Conservation (phyloP, 768 basidiomycete species). For the Calocybe indica region DNA sequence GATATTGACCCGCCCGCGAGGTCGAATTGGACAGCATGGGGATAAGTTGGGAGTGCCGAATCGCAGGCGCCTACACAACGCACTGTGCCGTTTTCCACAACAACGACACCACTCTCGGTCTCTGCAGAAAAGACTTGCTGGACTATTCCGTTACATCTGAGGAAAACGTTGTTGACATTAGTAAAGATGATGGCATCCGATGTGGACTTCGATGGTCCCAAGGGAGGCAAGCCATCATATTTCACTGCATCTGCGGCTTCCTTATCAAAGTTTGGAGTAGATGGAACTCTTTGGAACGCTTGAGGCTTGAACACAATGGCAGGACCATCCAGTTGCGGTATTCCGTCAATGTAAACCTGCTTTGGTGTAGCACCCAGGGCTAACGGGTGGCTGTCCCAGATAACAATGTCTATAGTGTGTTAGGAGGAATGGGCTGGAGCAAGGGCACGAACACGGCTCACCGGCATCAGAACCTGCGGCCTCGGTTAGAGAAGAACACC, state of each 20-base stretch:
- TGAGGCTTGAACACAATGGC: slow-evolving; percentile 35
- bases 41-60: too few relatives aligned
- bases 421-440: background rate
- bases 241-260: slow-evolving; percentile 54
- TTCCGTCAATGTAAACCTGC: slow-evolving; percentile 83
- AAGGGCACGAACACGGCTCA: slow-evolving; percentile 1
- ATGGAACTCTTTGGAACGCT: slow-evolving; percentile 44
- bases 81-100: too few relatives aligned
- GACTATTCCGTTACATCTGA: too few relatives aligned
- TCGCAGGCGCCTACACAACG: too few relatives aligned
- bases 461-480: slow-evolving; percentile 63
- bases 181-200: too few relatives aligned
- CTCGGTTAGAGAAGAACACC: slow-evolving; percentile 1
- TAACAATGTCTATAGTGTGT: slow-evolving; percentile 33
- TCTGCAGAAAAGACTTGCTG: too few relatives aligned
- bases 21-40: too few relatives aligned
- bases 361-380: slow-evolving; percentile 71
- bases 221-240: slow-evolving; percentile 66
- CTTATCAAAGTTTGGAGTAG: slow-evolving; percentile 50
- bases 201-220: slow-evolving; percentile 28
- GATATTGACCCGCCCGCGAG: too few relatives aligned
- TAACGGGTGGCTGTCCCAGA: slow-evolving; percentile 78
- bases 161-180: too few relatives aligned
- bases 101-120: too few relatives aligned
- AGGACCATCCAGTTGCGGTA: slow-evolving; percentile 48